A percentile compares a stretch with the other conserved stretches of the same genome.
These are phyloP conservation scores for Thelonectria rubi DNA, from an alignment of 2,329 filamentous ascomycete species.

Conservation along the genomic window DNA sequence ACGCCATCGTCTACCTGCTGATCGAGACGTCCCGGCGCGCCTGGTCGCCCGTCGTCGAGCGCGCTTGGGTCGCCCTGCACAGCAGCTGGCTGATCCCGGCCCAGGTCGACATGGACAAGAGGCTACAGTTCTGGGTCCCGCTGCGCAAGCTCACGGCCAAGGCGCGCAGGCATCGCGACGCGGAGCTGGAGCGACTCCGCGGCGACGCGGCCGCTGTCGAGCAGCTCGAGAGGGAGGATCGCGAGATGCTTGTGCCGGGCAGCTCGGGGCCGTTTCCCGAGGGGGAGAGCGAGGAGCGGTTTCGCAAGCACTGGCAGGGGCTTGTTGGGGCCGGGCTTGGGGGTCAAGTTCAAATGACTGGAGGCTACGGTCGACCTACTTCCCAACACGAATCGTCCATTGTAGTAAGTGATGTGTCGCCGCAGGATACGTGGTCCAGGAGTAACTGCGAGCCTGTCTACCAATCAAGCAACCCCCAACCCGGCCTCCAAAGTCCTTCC, in stretches of 20 bases:
- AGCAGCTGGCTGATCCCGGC: constrained; percentile 51
- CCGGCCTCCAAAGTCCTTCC: background rate
- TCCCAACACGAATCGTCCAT: background rate
- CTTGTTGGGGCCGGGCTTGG: constrained; percentile 6
- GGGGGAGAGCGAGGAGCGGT: background rate
- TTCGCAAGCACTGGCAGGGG: constrained; percentile 29
- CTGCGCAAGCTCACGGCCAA: constrained; percentile 51
- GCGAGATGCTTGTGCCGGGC: constrained; percentile 37
- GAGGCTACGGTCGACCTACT: rapidly evolving
- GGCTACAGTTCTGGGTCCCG: constrained; percentile 52
- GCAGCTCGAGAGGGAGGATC: constrained; percentile 44
- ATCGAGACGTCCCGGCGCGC: constrained; percentile 58
- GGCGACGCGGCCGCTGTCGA: constrained; percentile 38
- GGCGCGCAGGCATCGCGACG: constrained; percentile 49
- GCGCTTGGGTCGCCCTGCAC: constrained; percentile 59
- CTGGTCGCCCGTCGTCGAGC: constrained; percentile 57
- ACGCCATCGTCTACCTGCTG: constrained; percentile 65
- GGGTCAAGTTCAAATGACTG: rapidly evolving
- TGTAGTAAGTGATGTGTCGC: background rate
- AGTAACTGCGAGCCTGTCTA: background rate
- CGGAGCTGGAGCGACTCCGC: constrained; percentile 48
- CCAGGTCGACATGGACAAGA: constrained; percentile 39
- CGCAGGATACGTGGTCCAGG: constrained; percentile 3
- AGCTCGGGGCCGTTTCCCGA: constrained; percentile 41
- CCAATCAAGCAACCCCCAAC: too few relatives aligned